phyloP scores from a whole-genome alignment of 345 rosid genomes.

The Salix purpurea region DNA sequence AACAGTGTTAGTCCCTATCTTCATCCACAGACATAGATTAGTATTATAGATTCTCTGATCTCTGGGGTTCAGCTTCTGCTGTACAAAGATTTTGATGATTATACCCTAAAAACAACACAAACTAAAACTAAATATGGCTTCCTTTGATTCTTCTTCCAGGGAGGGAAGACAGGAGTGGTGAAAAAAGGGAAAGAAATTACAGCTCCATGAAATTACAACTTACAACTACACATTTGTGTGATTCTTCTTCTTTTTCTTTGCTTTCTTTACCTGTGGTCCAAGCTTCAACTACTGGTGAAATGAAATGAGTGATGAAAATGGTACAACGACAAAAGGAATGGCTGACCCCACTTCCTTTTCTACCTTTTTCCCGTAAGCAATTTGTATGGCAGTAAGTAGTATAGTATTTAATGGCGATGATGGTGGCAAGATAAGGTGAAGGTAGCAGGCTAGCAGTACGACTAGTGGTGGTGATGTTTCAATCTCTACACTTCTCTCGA shows the following conservation, averaged over 20 bases:
- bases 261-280: slow-evolving; percentile 42
- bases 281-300: slow-evolving; percentile 18
- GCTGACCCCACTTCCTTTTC: slow-evolving; percentile 51
- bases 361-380: slow-evolving; percentile 44
- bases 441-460: neutral
- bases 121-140: slow-evolving; percentile 19
- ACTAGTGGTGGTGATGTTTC: slow-evolving; percentile 20
- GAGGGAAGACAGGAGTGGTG: slow-evolving; percentile 24
- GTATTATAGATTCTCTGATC: neutral
- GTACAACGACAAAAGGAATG: slow-evolving; percentile 38
- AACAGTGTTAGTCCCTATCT: neutral
- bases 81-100: slow-evolving; percentile 28
- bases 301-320: slow-evolving; percentile 26
- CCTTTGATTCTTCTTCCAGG: slow-evolving; percentile 33
- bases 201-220: slow-evolving; percentile 32
- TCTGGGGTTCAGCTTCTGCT: slow-evolving; percentile 15
- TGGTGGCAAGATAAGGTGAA: neutral
- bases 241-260: neutral
- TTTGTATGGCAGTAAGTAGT: slow-evolving; percentile 47
- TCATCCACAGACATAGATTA: neutral
- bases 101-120: slow-evolving; percentile 20
- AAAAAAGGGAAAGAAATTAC: slow-evolving; percentile 11
- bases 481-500: slow-evolving; percentile 31
- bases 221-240: slow-evolving; percentile 29
- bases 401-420: slow-evolving; percentile 11